Evolutionary conservation across 768 basidiomycete genomes (phyloP).

Genomic region (Leccinum truebloodii): DNA sequence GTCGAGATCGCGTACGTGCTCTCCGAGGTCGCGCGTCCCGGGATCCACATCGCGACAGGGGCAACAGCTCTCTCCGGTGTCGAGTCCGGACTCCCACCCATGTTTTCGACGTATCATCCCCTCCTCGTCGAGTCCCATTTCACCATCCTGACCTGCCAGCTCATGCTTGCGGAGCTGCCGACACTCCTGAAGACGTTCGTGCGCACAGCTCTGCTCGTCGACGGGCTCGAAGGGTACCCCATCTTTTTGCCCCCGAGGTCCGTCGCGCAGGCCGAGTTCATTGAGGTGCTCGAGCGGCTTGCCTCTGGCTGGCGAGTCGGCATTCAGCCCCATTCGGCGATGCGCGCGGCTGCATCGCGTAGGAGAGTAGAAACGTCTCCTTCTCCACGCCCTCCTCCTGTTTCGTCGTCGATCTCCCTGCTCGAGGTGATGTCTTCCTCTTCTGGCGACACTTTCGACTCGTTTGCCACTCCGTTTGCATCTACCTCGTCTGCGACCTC

Average conservation of each 20-base stretch:
- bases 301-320: constrained; percentile 75
- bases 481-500: constrained; percentile 23
- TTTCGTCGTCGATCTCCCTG: constrained; percentile 24
- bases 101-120: constrained; percentile 89
- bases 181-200: constrained; percentile 63
- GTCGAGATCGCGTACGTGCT: constrained; percentile 69
- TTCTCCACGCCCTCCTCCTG: constrained; percentile 20
- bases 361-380: constrained; percentile 38
- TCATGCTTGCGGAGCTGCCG: constrained; percentile 78
- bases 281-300: constrained; percentile 82
- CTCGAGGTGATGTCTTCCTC: constrained; percentile 26
- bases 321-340: constrained; percentile 54
- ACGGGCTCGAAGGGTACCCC: constrained; percentile 86
- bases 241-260: constrained; percentile 85
- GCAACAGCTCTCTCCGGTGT: constrained; percentile 41
- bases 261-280: constrained; percentile 88
- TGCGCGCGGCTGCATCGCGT: constrained; percentile 23
- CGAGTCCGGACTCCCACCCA: constrained; percentile 41
- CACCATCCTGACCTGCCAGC: constrained; percentile 68
- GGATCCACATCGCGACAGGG: constrained; percentile 42
- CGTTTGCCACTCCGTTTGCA: constrained; percentile 13
- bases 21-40: constrained; percentile 67
- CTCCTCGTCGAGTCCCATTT: constrained; percentile 87
- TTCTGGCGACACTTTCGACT: constrained; percentile 25
- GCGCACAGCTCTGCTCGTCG: constrained; percentile 66